Evolutionary conservation across 1,284 basidiomycete genomes (phyloP).

Genomic region (Apiotrichum sp.): DNA sequence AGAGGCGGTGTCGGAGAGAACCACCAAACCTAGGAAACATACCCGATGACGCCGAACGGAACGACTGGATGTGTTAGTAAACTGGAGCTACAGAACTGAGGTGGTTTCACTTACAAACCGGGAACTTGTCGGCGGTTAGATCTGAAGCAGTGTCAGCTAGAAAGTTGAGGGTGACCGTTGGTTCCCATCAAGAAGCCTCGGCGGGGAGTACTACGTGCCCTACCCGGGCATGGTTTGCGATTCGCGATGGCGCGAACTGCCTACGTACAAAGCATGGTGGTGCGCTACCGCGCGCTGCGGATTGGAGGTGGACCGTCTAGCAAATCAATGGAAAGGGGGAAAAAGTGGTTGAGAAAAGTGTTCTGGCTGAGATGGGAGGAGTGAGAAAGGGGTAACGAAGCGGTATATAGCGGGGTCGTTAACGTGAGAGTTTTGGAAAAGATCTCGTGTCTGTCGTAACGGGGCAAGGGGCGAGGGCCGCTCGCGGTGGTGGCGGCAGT

Average conservation of each 20-base stretch:
- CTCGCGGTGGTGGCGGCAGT: too few species aligned
- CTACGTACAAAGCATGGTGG: constrained; percentile 18
- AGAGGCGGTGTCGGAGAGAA: not conserved
- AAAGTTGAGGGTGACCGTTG: not conserved
- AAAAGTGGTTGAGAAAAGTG: not conserved
- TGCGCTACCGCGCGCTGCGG: constrained; percentile 2
- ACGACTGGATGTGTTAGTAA: constrained; percentile 11
- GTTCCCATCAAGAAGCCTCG: not conserved
- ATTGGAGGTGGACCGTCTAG: not conserved
- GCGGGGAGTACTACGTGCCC: too few species aligned
- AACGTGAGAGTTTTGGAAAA: too few species aligned
- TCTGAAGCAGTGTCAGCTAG: constrained; percentile 44
- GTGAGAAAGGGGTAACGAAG: too few species aligned
- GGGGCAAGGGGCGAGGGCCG: too few species aligned
- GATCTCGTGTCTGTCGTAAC: too few species aligned
- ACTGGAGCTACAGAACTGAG: not conserved
- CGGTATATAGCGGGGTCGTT: too few species aligned
- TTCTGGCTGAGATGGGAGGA: too few species aligned
- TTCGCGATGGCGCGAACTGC: too few species aligned
- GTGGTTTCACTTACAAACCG: constrained; percentile 57
- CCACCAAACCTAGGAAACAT: not conserved
- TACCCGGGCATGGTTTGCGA: too few species aligned
- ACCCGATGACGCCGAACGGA: constrained; percentile 19
- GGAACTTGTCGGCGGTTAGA: constrained; percentile 70
- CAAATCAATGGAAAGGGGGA: not conserved